Percentiles rank a stretch among this genome's conserved stretches.
phyloP scores from a whole-genome alignment of 2,329 filamentous ascomycete species.

The Endoconidiophora laricicola region DNA sequence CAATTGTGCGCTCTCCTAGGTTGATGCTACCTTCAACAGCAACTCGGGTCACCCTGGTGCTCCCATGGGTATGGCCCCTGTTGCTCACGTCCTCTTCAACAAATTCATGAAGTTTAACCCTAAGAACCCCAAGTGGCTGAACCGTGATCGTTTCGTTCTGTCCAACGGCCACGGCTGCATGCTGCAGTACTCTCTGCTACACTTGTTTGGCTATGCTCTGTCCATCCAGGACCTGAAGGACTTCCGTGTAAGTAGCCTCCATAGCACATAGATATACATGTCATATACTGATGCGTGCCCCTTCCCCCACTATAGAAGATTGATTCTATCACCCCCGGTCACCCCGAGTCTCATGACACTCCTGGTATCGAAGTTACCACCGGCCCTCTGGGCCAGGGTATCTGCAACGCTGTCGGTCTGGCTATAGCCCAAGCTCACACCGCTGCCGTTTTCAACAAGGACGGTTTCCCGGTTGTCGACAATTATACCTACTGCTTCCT shows the following conservation, averaged over 20 bases:
- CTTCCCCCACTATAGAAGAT: conserved; percentile 23
- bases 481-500: conserved; percentile 97
- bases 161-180: conserved; percentile 99
- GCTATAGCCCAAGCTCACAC: conserved; percentile 92
- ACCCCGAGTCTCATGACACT: conserved; percentile 93
- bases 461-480: conserved; percentile 75
- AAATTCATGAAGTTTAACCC: conserved; percentile 99
- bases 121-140: conserved; percentile 93
- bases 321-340: conserved; percentile 74
- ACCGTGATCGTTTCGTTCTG: conserved; percentile 96
- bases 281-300: background rate
- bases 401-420: conserved; percentile 92
- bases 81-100: conserved; percentile 94
- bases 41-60: conserved; percentile 98
- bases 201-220: conserved; percentile 83
- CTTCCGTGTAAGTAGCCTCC: conserved; percentile 62
- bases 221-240: conserved; percentile 83
- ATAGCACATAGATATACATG: background rate
- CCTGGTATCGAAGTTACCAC: conserved; percentile 96
- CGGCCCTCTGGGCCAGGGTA: conserved; percentile 91
- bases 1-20: conserved; percentile 33
- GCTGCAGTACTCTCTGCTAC: conserved; percentile 96
- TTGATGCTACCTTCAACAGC: conserved; percentile 89
- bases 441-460: conserved; percentile 88
- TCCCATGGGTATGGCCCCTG: conserved; percentile 88